Conservation (phyloP, 2,329 filamentous ascomycete genomes). For the Pseudomassariella vexata region DNA sequence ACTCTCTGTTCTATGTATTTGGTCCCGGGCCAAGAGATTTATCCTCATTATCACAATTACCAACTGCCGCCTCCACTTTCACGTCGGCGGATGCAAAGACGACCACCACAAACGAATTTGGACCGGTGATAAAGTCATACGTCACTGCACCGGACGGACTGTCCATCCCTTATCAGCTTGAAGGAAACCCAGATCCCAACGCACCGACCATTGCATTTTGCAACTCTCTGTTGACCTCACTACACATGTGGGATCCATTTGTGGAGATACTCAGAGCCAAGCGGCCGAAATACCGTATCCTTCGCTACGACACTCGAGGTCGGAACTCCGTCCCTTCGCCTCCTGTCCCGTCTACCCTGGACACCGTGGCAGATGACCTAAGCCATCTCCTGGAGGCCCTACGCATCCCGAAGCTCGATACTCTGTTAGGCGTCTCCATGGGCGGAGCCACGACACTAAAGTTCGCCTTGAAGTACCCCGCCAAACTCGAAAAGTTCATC, state of each 20-base stretch:
- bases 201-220: slow-evolving; percentile 70
- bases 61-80: slow-evolving; percentile 41
- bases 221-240: slow-evolving; percentile 75
- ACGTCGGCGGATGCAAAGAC: slow-evolving; percentile 49
- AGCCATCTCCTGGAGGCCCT: slow-evolving; percentile 61
- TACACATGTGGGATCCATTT: slow-evolving; percentile 77
- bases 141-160: slow-evolving; percentile 65
- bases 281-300: slow-evolving; percentile 62
- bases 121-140: slow-evolving; percentile 59
- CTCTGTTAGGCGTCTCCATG: slow-evolving; percentile 71
- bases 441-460: slow-evolving; percentile 75
- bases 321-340: slow-evolving; percentile 46
- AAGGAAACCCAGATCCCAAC: slow-evolving; percentile 60
- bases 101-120: slow-evolving; percentile 43
- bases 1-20: slow-evolving; percentile 74
- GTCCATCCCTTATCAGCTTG: slow-evolving; percentile 65
- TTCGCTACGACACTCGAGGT: slow-evolving; percentile 75
- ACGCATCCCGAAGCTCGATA: slow-evolving; percentile 59
- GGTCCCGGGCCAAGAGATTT: slow-evolving; percentile 69
- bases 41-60: slow-evolving; percentile 44
- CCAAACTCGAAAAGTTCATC: slow-evolving; percentile 78
- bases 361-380: slow-evolving; percentile 64
- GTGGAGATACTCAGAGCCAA: slow-evolving; percentile 53
- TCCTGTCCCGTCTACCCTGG: slow-evolving; percentile 49
- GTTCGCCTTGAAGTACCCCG: slow-evolving; percentile 73